Base-by-base conservation (phyloP, 495 filamentous ascomycete species). In the Penicillium ucsense region DNA sequence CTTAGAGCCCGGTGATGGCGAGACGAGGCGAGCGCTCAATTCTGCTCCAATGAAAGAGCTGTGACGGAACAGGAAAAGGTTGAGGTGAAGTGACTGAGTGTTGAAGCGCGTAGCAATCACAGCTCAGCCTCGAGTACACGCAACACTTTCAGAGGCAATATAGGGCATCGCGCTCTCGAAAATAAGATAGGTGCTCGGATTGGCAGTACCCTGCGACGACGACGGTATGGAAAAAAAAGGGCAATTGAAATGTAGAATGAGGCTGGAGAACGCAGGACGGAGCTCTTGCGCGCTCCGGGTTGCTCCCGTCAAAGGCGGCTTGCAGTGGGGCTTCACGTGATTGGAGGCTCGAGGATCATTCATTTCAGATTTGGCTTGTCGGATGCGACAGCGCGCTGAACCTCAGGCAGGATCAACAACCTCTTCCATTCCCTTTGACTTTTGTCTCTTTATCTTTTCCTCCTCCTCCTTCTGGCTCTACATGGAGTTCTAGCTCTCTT, bases 41-140 rank as follows among this genome's bases (percentile, higher is more conserved):
- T 43, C 30, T 33, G 38, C 32, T 12, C 8, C 37, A 39, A 57
- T 31, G 35, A 20, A 30, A 45, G 11, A 43, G 37, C 33, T 9
- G 38, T 20, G 42, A 38, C 11, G 36, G 39, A 44, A 48, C 47
- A 20, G 20, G 20, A 20, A 20, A 20, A 20, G 40, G 46, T 52
- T 6, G 40, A 50, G 43, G 49, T 55, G 43, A 32, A 48, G n/a
- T 41, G 32, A 20, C 36, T 48, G 33, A 29, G 43, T 38, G 34
- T 43, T 45, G 10, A 32, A 38, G 41, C 41, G 47, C 56, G 59
- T 48, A 45, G 38, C 48, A 51, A 53, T 50, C 38, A 56, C 53
- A 46, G 55, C 46, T 60, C 41, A 35, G 35, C 48, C 38, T 52
- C 51, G 47, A 43, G 48, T 59, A 54, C 56, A 59, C 51, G 59